A percentile compares a stretch with the other conserved stretches of the same genome.
Conservation (phyloP, 2,329 filamentous ascomycete genomes). For the Ustilaginoidea virens region DNA sequence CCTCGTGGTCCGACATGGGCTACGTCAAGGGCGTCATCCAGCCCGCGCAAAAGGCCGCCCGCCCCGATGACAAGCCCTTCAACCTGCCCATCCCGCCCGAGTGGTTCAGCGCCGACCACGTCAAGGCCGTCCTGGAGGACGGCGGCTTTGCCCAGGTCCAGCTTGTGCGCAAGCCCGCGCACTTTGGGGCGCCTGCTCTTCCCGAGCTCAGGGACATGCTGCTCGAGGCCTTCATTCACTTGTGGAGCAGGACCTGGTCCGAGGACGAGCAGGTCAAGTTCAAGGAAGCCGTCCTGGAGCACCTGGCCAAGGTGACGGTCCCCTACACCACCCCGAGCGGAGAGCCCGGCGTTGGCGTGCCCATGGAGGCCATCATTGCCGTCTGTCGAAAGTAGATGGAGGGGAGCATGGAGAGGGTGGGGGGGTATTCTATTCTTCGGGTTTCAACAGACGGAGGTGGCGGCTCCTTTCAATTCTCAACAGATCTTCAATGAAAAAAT, state of each 20-base stretch:
- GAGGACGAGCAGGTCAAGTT: not conserved
- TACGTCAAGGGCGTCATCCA: slow-evolving; percentile 6
- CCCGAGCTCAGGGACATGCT: not conserved
- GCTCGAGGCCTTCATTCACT: not conserved
- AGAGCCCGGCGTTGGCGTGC: not conserved
- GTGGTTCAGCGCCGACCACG: not conserved
- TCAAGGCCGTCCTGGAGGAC: not conserved
- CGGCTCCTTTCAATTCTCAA: no score
- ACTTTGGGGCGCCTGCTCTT: not conserved
- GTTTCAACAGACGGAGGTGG: no score
- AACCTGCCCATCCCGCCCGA: slow-evolving; percentile 5
- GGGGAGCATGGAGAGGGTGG: no score
- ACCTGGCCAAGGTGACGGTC: not conserved
- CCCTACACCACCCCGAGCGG: not conserved
- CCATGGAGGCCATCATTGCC: not conserved
- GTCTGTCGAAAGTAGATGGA: not conserved
- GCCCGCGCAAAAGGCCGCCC: slow-evolving; percentile 5
- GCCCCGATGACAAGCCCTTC: slow-evolving; percentile 6
- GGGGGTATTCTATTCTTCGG: no score
- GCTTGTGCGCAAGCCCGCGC: not conserved
- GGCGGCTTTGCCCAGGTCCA: not conserved
- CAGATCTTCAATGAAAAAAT: no score
- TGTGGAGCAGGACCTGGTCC: not conserved
- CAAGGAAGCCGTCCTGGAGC: not conserved
- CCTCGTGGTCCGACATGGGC: slow-evolving; percentile 11